A percentile compares a stretch with the other conserved stretches of the same genome.
Evolutionary conservation across 2,329 filamentous ascomycete species (phyloP).

Genomic region (Nannizziopsis arthrosporioides): DNA sequence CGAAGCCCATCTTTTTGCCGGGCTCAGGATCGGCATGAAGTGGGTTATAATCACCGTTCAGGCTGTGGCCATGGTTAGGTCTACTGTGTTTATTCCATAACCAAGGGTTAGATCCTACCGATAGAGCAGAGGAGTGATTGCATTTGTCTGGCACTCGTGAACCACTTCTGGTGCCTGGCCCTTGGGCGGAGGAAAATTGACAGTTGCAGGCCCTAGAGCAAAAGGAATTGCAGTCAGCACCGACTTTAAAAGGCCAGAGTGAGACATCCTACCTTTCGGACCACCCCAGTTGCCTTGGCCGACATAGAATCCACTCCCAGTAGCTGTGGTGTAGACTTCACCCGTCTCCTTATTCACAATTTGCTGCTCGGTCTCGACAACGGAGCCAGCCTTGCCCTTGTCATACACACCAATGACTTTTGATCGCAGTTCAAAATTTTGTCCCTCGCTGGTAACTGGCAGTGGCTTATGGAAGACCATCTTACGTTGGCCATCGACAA

Average conservation of each 20-base stretch:
- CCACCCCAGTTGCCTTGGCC: slow-evolving; percentile 77
- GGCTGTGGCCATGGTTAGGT: slow-evolving; percentile 33
- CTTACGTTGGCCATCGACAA: slow-evolving; percentile 74
- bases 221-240: neutral
- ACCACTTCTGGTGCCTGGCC: slow-evolving; percentile 59
- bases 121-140: slow-evolving; percentile 65
- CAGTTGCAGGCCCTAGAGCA: slow-evolving; percentile 49
- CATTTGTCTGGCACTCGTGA: slow-evolving; percentile 57
- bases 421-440: slow-evolving; percentile 61
- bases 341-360: slow-evolving; percentile 59
- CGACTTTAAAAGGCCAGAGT: neutral
- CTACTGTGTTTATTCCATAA: neutral
- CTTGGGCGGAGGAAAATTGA: slow-evolving; percentile 66
- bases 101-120: slow-evolving; percentile 31
- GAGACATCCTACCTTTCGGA: slow-evolving; percentile 55
- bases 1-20: slow-evolving; percentile 80
- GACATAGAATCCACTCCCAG: slow-evolving; percentile 66
- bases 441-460: slow-evolving; percentile 58
- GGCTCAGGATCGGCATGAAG: slow-evolving; percentile 79
- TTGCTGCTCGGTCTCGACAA: slow-evolving; percentile 66
- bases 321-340: slow-evolving; percentile 59
- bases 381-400: slow-evolving; percentile 72
- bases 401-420: slow-evolving; percentile 80
- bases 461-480: slow-evolving; percentile 66
- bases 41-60: slow-evolving; percentile 92